These are phyloP conservation scores for Colletotrichum shisoi DNA, from an alignment of 2,329 filamentous ascomycete genomes.

Conservation along the genomic window DNA sequence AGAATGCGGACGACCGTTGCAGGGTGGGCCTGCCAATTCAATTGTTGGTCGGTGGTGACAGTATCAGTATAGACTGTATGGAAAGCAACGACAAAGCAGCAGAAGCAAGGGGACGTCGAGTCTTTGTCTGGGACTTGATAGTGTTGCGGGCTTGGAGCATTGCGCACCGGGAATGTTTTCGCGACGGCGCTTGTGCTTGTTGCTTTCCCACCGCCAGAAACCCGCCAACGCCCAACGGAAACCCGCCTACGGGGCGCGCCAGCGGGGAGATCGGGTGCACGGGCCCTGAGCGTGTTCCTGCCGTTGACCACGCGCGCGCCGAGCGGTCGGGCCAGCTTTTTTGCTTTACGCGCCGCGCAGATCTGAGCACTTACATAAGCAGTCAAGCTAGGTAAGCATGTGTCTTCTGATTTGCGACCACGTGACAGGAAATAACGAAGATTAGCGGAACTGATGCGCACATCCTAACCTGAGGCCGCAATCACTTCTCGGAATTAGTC, in stretches of 20 bases:
- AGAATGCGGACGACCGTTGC: conserved; percentile 10
- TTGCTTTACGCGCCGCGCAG: conserved; percentile 23
- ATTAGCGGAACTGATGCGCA: background rate
- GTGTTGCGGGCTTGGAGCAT: conserved; percentile 21
- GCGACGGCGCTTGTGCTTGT: conserved; percentile 18
- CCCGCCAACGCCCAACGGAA: conserved; percentile 20
- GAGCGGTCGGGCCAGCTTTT: conserved; percentile 16
- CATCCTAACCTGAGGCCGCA: conserved; percentile 15
- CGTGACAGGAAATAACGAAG: too few relatives aligned
- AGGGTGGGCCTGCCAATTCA: conserved; percentile 2
- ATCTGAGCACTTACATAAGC: conserved; percentile 20
- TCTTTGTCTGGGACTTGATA: conserved; percentile 30
- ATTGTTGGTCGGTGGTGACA: background rate
- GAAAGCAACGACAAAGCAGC: background rate
- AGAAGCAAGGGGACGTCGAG: conserved; percentile 22
- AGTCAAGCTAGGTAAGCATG: conserved; percentile 1
- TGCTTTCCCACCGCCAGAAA: conserved; percentile 9
- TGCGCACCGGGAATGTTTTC: conserved; percentile 34
- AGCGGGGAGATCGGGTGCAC: conserved; percentile 4
- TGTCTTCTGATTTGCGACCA: background rate
- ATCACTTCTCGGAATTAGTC: background rate
- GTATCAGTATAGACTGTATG: background rate
- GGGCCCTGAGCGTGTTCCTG: conserved; percentile 25
- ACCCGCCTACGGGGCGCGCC: background rate
- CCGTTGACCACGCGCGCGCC: conserved; percentile 23